These are phyloP conservation scores for Aureobasidium uvarum DNA, from an alignment of 2,329 filamentous ascomycete species.

Conservation along the genomic window DNA sequence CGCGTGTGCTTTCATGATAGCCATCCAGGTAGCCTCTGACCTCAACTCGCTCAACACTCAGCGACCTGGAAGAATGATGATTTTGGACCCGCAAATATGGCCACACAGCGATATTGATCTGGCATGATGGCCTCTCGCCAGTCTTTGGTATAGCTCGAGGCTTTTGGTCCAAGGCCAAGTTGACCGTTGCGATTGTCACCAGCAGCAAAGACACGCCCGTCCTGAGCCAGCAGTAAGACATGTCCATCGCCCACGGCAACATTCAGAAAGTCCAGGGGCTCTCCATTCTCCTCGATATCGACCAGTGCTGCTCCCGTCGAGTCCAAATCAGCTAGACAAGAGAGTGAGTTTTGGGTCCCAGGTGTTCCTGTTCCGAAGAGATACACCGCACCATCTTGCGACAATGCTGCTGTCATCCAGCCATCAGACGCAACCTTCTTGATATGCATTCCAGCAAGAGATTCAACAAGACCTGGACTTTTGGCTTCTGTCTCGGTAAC, in stretches of 20 bases:
- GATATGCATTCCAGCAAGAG: constrained; percentile 55
- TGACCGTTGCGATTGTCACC: constrained; percentile 61
- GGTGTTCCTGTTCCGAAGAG: constrained; percentile 54
- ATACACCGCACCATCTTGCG: constrained; percentile 58
- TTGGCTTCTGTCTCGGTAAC: constrained; percentile 46
- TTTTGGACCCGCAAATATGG: constrained; percentile 20
- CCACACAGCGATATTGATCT: neutral
- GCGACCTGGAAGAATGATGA: constrained; percentile 12
- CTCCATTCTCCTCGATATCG: constrained; percentile 43
- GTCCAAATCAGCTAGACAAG: constrained; percentile 30
- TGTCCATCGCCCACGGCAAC: constrained; percentile 60
- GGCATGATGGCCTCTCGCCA: constrained; percentile 32
- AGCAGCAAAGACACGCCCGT: constrained; percentile 54
- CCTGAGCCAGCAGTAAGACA: constrained; percentile 55
- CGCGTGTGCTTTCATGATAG: neutral
- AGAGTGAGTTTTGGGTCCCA: constrained; percentile 31
- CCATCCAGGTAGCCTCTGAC: neutral
- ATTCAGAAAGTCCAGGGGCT: constrained; percentile 51
- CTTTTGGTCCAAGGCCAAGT: constrained; percentile 46
- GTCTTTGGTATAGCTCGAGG: constrained; percentile 30
- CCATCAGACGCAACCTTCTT: constrained; percentile 55
- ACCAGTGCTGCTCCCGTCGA: constrained; percentile 36
- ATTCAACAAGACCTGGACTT: constrained; percentile 48
- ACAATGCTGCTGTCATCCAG: constrained; percentile 59
- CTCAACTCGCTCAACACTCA: neutral